Evolutionary conservation across 2,329 filamentous ascomycete genomes (phyloP), one percentile per base, ranked within the genome.

Genomic region (Calonectria fujianensis): DNA sequence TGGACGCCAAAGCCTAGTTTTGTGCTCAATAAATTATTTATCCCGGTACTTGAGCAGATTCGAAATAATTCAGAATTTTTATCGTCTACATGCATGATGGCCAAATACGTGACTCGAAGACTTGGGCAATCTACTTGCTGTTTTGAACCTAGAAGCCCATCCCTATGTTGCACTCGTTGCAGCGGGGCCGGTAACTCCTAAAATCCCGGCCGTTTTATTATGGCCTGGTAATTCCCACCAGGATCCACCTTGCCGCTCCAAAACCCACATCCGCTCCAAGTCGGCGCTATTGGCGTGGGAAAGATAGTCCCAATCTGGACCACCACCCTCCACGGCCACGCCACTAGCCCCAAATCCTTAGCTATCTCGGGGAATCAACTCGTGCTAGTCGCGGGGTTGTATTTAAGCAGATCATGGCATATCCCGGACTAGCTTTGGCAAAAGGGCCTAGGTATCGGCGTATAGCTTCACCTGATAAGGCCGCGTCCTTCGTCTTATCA

Each of bases 341-440:
- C 39, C 9, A 20, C 35, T 50, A 59, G 63, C 48, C 31, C 65
- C 66, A 59, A 69, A 69, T 39, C 10, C n/a, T 16, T 31, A 24
- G 45, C 37, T 57, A 73, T 73, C 70, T 69, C 51, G 54, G 64
- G 70, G 70, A 59, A 61, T 51, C 27, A 31, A 32, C 14, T 18
- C 18, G 37, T 54, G 51, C 50, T 45, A 29, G 20, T 57, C 48
- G 61, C 61, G 59, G 69, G 67, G 69, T 50, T 54, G 24, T 29
- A 29, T 64, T 64, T 39, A n/a, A 39, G 35, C 27, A n/a, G 59
- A 54, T 64, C 45, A 67, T 39, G 63, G 70, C 35, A 51, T 63
- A 63, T 68, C 70, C 70, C n/a, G 27, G 70, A 67, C 41, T 54
- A 35, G 29, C 52, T 52, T 68, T 52, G 48, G 20, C 66, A 61